Evolutionary conservation across 805 yeast genomes (phyloP), one percentile per base, ranked within the genome.

Genomic region (Candida mattraensis): DNA sequence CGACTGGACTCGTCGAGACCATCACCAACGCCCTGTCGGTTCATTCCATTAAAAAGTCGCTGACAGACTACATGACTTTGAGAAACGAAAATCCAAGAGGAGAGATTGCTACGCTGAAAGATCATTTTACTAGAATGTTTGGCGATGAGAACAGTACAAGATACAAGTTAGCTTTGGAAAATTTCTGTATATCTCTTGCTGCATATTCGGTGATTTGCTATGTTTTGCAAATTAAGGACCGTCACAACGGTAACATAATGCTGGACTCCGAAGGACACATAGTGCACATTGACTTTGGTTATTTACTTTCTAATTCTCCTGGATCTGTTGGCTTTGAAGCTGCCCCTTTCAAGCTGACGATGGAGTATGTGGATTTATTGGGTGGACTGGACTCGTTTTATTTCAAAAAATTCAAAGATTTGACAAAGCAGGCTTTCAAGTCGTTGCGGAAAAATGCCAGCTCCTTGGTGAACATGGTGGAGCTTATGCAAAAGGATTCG

Each of bases 161-260:
- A 37, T 86, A 79, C 61, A 76, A 69, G 51, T 68, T 74, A 37
- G 97, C 98, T 0, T 94, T 88, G 54, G 82, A 80, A 29, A 84
- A 83, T 48, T 93, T 93, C 61, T 85, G 94, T 2, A 70, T 72
- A 31, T 87, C 96, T 13, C 67, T 93, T 47, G 98, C 99, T 0
- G 83, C 94, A 0, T 93, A 91, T 61, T 88, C 97, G 0, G 79
- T 93, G 12, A 81, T 93, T 21, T 87, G 96, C 42, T 93, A 88
- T 49, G 66, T 91, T 25, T 66, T 93, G 32, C 98, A 91, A 63
- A 86, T 93, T 42, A 93, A 93, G 58, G 99, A 93, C 61, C 76
- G 99, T 48, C 99, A 91, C 57, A 91, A 91, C 56, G 99, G 99
- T 54, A 93, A 93, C 59, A 89, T 93, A 40, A 91, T 93, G 99